These are phyloP conservation scores for Hydnomerulius pinastri DNA, from an alignment of 768 basidiomycete species.

Conservation along the genomic window DNA sequence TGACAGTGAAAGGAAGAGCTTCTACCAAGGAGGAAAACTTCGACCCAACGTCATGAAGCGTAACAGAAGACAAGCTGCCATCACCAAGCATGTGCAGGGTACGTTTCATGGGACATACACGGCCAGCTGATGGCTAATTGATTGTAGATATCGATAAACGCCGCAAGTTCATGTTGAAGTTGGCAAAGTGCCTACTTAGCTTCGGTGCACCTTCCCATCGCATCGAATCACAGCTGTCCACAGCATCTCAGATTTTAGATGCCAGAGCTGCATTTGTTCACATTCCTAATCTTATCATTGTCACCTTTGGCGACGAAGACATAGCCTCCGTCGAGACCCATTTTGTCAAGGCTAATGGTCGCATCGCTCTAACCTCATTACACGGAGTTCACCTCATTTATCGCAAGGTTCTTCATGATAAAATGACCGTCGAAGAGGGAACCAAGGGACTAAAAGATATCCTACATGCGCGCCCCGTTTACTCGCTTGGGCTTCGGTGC, in stretches of 20 bases:
- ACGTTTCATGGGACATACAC: background rate
- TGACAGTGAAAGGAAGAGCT: conserved; percentile 24
- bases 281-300: conserved; percentile 75
- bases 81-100: conserved; percentile 52
- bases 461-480: conserved; percentile 65
- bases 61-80: conserved; percentile 35
- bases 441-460: conserved; percentile 65
- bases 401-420: conserved; percentile 83
- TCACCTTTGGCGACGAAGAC: conserved; percentile 78
- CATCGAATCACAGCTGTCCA: conserved; percentile 83
- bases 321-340: conserved; percentile 75
- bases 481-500: conserved; percentile 67
- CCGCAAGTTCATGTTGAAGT: conserved; percentile 77
- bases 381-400: conserved; percentile 84
- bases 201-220: conserved; percentile 95
- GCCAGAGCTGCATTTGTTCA: conserved; percentile 85
- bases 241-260: conserved; percentile 77
- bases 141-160: conserved; percentile 47
- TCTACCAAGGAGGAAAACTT: conserved; percentile 32
- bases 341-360: conserved; percentile 81
- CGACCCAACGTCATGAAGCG: conserved; percentile 32
- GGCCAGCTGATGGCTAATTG: background rate
- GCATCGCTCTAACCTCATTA: conserved; percentile 79
- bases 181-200: conserved; percentile 86
- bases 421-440: conserved; percentile 72